phyloP scores from a whole-genome alignment of 345 rosid species.

The Viola odorata region DNA sequence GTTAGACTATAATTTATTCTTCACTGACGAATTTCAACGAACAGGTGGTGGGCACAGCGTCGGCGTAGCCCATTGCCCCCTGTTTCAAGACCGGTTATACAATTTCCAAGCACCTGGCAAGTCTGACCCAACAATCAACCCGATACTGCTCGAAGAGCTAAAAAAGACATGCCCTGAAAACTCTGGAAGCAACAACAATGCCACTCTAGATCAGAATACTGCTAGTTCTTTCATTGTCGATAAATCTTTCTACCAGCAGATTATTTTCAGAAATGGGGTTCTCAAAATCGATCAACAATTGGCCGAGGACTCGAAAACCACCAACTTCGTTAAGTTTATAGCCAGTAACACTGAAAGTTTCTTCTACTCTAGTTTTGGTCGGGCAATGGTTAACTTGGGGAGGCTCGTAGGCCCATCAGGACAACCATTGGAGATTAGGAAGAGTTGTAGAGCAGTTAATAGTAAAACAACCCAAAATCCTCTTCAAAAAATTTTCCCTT shows the following conservation, averaged over 20 bases:
- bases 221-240: conserved; percentile 34
- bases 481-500: no score
- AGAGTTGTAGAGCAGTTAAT: conserved; percentile 40
- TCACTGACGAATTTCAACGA: no score
- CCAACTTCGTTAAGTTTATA: conserved; percentile 20
- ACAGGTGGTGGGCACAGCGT: conserved; percentile 59
- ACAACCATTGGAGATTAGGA: conserved; percentile 41
- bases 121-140: conserved; percentile 54
- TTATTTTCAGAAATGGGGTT: conserved; percentile 27
- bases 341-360: conserved; percentile 15
- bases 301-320: conserved; percentile 31
- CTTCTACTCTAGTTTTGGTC: conserved; percentile 38
- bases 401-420: conserved; percentile 16
- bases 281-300: conserved; percentile 49
- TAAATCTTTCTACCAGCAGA: conserved; percentile 47
- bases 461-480: no score
- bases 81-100: conserved; percentile 51
- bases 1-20: no score
- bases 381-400: conserved; percentile 58
- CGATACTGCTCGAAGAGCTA: conserved; percentile 22
- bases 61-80: conserved; percentile 45
- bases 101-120: conserved; percentile 37
- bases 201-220: conserved; percentile 43
- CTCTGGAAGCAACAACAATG: conserved; percentile 3
- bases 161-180: conserved; percentile 16